Percentiles rank a stretch among this genome's conserved stretches.
Evolutionary conservation across 257 asterid genomes (phyloP).

Genomic region (Leonotis leonurus): DNA sequence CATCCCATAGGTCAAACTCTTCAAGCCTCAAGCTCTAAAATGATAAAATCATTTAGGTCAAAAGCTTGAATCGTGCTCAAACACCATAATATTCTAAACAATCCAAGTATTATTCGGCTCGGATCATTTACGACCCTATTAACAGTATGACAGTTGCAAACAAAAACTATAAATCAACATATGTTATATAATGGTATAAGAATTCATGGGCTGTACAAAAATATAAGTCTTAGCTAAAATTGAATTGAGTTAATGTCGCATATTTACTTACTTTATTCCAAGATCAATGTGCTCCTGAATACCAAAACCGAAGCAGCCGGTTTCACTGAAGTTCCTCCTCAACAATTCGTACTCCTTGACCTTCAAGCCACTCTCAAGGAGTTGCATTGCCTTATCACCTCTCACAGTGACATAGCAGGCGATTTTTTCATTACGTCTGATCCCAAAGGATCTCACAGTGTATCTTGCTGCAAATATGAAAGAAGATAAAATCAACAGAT

Average conservation of each 20-base stretch:
- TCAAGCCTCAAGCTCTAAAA: too few species aligned
- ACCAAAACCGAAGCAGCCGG: conserved; percentile 40
- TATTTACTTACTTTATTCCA: conserved; percentile 33
- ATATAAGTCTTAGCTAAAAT: neutral
- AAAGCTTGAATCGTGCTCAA: too few species aligned
- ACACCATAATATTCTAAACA: too few species aligned
- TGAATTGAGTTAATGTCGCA: neutral
- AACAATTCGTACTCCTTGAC: conserved; percentile 39
- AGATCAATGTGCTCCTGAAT: conserved; percentile 44
- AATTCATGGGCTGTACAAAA: neutral
- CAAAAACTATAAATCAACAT: too few species aligned
- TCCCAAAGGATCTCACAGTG: conserved; percentile 46
- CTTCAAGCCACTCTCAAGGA: conserved; percentile 40
- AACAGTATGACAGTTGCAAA: too few species aligned
- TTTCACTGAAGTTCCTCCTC: conserved; percentile 39
- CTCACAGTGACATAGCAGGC: conserved; percentile 43
- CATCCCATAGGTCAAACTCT: too few species aligned
- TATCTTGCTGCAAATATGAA: conserved; percentile 27
- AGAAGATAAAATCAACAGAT: neutral
- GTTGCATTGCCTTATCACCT: conserved; percentile 45
- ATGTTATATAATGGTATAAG: too few species aligned
- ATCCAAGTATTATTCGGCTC: too few species aligned
- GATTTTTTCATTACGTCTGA: conserved; percentile 39
- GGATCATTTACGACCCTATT: too few species aligned
- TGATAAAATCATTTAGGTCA: too few species aligned